Conservation (phyloP, 495 filamentous ascomycete genomes). For the Oidiodendron maius region DNA sequence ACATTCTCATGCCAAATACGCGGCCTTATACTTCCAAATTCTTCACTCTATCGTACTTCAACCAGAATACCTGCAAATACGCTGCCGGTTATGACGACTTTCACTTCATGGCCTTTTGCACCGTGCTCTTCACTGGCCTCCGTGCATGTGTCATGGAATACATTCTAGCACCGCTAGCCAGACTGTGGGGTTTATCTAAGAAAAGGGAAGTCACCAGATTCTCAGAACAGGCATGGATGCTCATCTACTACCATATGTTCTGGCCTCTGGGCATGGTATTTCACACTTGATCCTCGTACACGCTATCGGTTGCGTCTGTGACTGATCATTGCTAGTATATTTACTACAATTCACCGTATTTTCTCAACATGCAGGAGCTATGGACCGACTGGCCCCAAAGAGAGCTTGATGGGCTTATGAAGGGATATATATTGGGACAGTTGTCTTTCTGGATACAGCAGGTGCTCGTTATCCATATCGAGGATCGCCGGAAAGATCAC, state of each 20-base stretch:
- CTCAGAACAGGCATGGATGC: slow-evolving; percentile 69
- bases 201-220: slow-evolving; percentile 57
- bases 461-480: slow-evolving; percentile 70
- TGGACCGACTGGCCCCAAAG: slow-evolving; percentile 64
- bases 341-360: slow-evolving; percentile 58
- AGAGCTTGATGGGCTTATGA: slow-evolving; percentile 50
- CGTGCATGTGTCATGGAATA: slow-evolving; percentile 63
- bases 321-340: slow-evolving; percentile 57
- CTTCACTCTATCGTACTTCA: slow-evolving; percentile 60
- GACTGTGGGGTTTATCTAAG: slow-evolving; percentile 46
- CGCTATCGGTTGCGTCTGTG: too few species aligned
- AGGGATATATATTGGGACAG: slow-evolving; percentile 71
- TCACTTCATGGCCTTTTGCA: slow-evolving; percentile 57
- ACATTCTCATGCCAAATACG: slow-evolving; percentile 54
- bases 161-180: slow-evolving; percentile 57
- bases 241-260: slow-evolving; percentile 57
- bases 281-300: too few species aligned
- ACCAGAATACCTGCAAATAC: slow-evolving; percentile 47
- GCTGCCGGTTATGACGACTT: slow-evolving; percentile 59
- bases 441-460: slow-evolving; percentile 73
- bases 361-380: slow-evolving; percentile 56
- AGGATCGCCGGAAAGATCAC: slow-evolving; percentile 71
- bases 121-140: slow-evolving; percentile 61
- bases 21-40: slow-evolving; percentile 57
- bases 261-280: slow-evolving; percentile 67